Percentiles rank a stretch among this genome's conserved stretches.
These are phyloP conservation scores for Ogataea allantospora DNA, from an alignment of 805 yeast genomes.

Conservation along the genomic window DNA sequence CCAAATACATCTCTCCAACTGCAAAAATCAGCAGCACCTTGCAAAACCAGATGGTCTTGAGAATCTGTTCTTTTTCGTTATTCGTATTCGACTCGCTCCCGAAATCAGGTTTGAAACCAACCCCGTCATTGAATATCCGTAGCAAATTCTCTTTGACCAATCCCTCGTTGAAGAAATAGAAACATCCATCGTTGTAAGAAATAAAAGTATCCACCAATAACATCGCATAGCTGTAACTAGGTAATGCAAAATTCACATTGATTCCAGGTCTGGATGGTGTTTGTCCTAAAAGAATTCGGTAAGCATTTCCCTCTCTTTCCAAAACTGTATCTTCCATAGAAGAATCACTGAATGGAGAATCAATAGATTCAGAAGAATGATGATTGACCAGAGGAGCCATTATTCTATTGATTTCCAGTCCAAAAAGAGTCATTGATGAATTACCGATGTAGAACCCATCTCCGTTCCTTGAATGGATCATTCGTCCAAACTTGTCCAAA, in stretches of 20 bases:
- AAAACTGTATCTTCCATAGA: conserved; percentile 48
- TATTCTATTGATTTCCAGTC: conserved; percentile 66
- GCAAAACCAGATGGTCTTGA: conserved; percentile 81
- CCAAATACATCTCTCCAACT: conserved; percentile 79
- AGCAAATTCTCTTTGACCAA: conserved; percentile 64
- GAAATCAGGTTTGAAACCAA: conserved; percentile 30
- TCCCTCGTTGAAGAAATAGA: conserved; percentile 82
- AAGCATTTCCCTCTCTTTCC: conserved; percentile 76
- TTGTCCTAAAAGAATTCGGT: conserved; percentile 64
- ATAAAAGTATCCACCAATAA: conserved; percentile 71
- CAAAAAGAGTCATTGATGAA: conserved; percentile 79
- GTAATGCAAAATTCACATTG: conserved; percentile 68
- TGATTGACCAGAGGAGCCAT: conserved; percentile 26
- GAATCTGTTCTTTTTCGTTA: conserved; percentile 48
- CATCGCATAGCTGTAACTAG: conserved; percentile 75
- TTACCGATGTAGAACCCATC: conserved; percentile 76
- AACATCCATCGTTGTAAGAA: conserved; percentile 80
- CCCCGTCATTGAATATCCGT: conserved; percentile 54
- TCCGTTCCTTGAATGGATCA: conserved; percentile 73
- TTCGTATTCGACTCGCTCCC: conserved; percentile 28
- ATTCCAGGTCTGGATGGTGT: conserved; percentile 67
- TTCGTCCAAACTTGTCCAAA: conserved; percentile 66
- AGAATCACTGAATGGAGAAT: background rate
- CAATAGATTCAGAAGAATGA: background rate
- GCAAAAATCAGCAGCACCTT: conserved; percentile 72